Base-by-base conservation (phyloP, 1,139 yeast genomes). In the Scheffersomyces segobiensis region DNA sequence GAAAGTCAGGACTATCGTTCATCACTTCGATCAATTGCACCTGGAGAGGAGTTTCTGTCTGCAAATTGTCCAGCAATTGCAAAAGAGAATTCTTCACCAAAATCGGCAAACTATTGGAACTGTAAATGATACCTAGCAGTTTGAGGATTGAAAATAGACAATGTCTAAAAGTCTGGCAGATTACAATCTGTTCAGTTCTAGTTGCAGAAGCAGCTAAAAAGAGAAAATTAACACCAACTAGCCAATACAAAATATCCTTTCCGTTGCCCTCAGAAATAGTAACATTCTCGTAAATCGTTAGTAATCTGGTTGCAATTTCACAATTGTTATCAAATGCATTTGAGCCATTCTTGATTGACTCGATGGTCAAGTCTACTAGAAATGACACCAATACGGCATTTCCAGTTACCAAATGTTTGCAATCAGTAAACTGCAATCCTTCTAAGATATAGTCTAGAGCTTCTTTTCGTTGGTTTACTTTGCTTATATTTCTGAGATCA, bases 401-500 rank as follows among this genome's bases (percentile, higher is more conserved):
- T n/a, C 53, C 46, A 5, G 56, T 52, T 8, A 57, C 59, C 18
- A 55, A 22, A 2, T 46, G 18, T 10, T 49, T 24, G 4, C 57
- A 55, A 3, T 32, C 53, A 5, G 53, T 58, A 32, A 63, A 58
- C 17, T 49, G 55, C 46, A 72, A 56, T 5, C 74, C 74, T 18
- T 69, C 73, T 17, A 70, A 55, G 21, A 69, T 53, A 52, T 63
- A 65, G 14, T 60, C 60, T 10, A 67, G 49, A 7, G 59, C 63
- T 26, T 68, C 71, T 12, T 59, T 57, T 10, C 57, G 55, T 14
- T 58, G 57, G 26, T 56, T 58, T 6, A 54, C 55, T 50, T 57
- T 59, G 2, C 66, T 65, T 18, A 62, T 57, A 7, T 56, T 57
- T 52, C 73, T 56, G 50, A 71, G 63, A 58, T 71, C 74, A 53